Conservation (phyloP, 106 monocot species). For the Apostasia shenzhenica region DNA sequence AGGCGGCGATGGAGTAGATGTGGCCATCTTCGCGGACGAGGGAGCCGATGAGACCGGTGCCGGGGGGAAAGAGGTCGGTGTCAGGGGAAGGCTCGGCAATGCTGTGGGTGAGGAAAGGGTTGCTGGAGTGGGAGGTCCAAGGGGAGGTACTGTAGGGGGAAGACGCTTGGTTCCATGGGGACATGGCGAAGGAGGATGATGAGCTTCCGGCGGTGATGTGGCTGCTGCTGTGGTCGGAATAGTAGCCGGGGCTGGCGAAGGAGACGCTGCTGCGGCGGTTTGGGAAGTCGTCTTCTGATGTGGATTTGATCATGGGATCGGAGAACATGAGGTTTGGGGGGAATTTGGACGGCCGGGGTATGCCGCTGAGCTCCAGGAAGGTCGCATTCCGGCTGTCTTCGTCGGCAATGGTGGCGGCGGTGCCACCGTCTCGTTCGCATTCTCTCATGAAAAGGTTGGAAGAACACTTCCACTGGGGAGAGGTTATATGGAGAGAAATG, state of each 20-base stretch:
- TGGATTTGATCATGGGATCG: conserved; percentile 13
- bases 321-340: conserved; percentile 8
- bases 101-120: conserved; percentile 1
- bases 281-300: conserved; percentile 14
- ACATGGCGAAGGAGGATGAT: conserved; percentile 38
- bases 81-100: background rate
- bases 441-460: background rate
- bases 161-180: conserved; percentile 34
- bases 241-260: conserved; percentile 18
- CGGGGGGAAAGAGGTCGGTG: conserved; percentile 13
- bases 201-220: conserved; percentile 8
- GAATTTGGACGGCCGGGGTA: conserved; percentile 4
- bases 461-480: background rate
- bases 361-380: background rate
- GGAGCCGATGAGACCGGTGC: conserved; percentile 33
- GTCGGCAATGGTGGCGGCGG: background rate
- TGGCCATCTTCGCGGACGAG: conserved; percentile 62
- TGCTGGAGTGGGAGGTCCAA: conserved; percentile 19
- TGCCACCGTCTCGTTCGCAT: background rate
- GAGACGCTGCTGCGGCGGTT: conserved; percentile 36
- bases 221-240: conserved; percentile 21
- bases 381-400: background rate
- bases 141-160: conserved; percentile 29
- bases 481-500: background rate
- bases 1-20: conserved; percentile 57